phyloP scores from a whole-genome alignment of 805 yeast genomes.

The Hanseniaspora taiwanica region DNA sequence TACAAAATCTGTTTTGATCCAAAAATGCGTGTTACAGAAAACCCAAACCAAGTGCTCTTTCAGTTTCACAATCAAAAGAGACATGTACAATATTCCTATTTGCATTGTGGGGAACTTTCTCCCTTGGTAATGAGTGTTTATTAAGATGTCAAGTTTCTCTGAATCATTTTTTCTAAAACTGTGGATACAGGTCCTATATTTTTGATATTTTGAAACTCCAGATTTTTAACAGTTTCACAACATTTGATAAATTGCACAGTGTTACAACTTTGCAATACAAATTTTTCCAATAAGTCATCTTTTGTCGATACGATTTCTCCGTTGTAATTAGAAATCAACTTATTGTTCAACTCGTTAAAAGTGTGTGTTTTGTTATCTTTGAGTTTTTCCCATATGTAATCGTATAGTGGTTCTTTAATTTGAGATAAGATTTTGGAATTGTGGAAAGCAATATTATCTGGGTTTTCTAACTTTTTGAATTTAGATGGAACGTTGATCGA shows the following conservation, averaged over 20 bases:
- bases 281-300: constrained; percentile 21
- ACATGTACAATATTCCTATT: constrained; percentile 86
- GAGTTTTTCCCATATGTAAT: constrained; percentile 20
- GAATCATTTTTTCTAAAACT: constrained; percentile 4
- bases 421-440: constrained; percentile 19
- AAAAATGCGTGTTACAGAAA: constrained; percentile 78
- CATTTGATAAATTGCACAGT: constrained; percentile 23
- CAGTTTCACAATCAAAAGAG: constrained; percentile 86
- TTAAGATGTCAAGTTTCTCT: neutral
- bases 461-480: constrained; percentile 18
- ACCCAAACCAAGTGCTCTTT: constrained; percentile 88
- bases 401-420: constrained; percentile 22
- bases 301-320: constrained; percentile 17
- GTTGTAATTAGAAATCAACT: constrained; percentile 20
- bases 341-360: constrained; percentile 14
- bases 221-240: constrained; percentile 18
- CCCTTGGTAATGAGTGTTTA: constrained; percentile 37
- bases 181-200: constrained; percentile 22
- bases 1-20: constrained; percentile 76
- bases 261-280: constrained; percentile 20
- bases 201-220: constrained; percentile 9
- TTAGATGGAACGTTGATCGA: constrained; percentile 14
- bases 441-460: constrained; percentile 23
- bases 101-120: constrained; percentile 93
- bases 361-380: constrained; percentile 18